Percentiles rank a stretch among this genome's conserved stretches.
These are phyloP conservation scores for Selenicereus undatus DNA, from an alignment of 148 eudicot species.

Conservation along the genomic window DNA sequence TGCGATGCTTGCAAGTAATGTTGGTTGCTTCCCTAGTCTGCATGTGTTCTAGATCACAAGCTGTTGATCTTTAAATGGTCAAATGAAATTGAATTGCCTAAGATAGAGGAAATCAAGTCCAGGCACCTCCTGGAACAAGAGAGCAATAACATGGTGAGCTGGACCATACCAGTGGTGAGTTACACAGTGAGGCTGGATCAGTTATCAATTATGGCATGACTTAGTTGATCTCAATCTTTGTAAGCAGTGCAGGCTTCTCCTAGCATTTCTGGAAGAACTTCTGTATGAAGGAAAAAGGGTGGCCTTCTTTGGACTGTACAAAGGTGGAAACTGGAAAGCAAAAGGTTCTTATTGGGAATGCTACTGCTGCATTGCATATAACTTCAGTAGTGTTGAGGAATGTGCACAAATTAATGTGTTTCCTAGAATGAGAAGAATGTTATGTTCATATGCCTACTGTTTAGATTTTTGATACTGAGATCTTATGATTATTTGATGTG, in stretches of 20 bases:
- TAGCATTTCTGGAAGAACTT: not conserved
- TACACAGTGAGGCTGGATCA: not conserved
- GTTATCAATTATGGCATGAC: not conserved
- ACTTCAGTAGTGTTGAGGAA: too few species aligned
- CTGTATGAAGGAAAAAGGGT: not conserved
- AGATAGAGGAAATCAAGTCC: not conserved
- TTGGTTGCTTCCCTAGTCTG: not conserved
- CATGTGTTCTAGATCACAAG: not conserved
- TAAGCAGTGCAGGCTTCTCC: not conserved
- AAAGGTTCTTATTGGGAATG: not conserved
- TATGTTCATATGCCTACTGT: not conserved
- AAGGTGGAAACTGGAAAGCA: not conserved
- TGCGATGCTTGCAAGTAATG: not conserved
- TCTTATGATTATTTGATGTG: not conserved
- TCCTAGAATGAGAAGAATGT: not conserved
- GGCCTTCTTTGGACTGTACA: not conserved
- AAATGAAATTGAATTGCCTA: not conserved
- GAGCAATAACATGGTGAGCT: not conserved
- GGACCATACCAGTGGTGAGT: not conserved
- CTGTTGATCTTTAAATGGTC: not conserved
- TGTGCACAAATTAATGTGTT: too few species aligned
- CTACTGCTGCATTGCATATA: not conserved
- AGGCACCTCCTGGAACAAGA: not conserved
- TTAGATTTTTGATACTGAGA: not conserved
- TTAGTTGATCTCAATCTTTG: not conserved